Evolutionary conservation across 208 protist genomes (phyloP), one percentile per base, ranked within the genome.

Genomic region (Acanthamoeba culbertsoni): DNA sequence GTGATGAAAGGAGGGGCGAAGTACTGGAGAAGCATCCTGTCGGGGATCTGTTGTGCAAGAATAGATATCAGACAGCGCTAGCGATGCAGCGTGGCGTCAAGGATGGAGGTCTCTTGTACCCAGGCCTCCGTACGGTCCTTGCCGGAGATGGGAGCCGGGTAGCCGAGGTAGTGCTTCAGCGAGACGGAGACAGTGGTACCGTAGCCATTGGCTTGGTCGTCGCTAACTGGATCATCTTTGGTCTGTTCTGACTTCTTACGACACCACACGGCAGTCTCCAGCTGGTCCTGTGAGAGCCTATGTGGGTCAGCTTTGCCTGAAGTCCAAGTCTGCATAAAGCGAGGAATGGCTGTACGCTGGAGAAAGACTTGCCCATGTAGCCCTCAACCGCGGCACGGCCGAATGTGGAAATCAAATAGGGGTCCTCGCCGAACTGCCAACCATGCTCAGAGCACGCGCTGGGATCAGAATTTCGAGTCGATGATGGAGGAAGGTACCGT

Each of bases 151-250:
- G 94, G 94, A 59, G 59, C 71, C 12, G 91, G 92, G 20, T 95
- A 95, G 43, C 94, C 94, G 26, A 95, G 93, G 23, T 93, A 95
- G 86, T 95, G 94, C 62, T 95, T 95, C 12, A 93, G 86, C 28
- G 68, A 91, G n/a, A 90, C 94, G 35, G 62, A 0, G 23, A 93
- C 71, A 0, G 62, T 82, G 31, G 43, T 53, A 26, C 42, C 12
- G 31, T 40, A 82, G 8, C 37, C 93, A 55, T 28, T 86, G 48
- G 37, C 93, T 48, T n/a, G 23, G 1, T 75, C 71, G 4, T 53
- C 23, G 37, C 3, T 35, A 0, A n/a, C 35, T 7, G 33, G 5
- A 16, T 75, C 63, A 18, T 75, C 45, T 14, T 82, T 43, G 26
- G 46, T n/a, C 42, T 82, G 3, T 0, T 55, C 42, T 37, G 20